Evolutionary conservation across 208 protist species (phyloP), one percentile per base, ranked within the genome.

Genomic region (Crithidia sp.): DNA sequence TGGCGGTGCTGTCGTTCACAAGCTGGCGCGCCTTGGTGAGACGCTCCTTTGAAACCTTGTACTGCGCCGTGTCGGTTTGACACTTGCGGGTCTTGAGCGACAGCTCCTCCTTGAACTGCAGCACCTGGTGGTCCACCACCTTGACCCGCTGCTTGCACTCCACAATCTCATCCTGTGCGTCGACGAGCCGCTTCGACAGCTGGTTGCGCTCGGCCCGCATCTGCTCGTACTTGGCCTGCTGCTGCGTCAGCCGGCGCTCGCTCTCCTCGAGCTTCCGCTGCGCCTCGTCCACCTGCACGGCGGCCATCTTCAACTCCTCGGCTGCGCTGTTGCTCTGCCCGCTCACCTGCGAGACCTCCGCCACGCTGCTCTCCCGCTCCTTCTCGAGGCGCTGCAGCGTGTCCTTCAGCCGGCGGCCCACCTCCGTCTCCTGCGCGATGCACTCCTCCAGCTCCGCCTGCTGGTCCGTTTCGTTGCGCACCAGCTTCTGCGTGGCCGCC

Each of bases 101-200:
- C 50, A 99, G 96, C 78, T 99, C 99, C 66, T 99, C 97, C 77
- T 95, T 96, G 64, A 98, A 83, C 76, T 98, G 94, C 28, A 87
- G 61, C 37, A 98, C 94, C 69, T 98, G 96, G 67, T 99, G 98
- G 63, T 97, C 96, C 87, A 99, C 98, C 73, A 99, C 95, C 63
- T 98, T 97, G 72, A 99, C 99, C 56, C 98, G 97, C 63, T 98
- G 86, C 64, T 97, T 93, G 70, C 99, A 90, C 63, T 99, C 98
- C n/a, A 94, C 86, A 56, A 99, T 98, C 73, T 99, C 98, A 62
- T 98, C 97, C 69, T 99, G 97, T n/a, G 96, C 84, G 75, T 99
- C 96, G 64, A 99, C 90, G 17, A 99, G 82, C 52, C 98, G 97
- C 83, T 99, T 99, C 16, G 96, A 97, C 77, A 99, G 99, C 39